A percentile compares a stretch with the other conserved stretches of the same genome.
Conservation (phyloP, 2,329 filamentous ascomycete species). For the Aspergillus sp. region DNA sequence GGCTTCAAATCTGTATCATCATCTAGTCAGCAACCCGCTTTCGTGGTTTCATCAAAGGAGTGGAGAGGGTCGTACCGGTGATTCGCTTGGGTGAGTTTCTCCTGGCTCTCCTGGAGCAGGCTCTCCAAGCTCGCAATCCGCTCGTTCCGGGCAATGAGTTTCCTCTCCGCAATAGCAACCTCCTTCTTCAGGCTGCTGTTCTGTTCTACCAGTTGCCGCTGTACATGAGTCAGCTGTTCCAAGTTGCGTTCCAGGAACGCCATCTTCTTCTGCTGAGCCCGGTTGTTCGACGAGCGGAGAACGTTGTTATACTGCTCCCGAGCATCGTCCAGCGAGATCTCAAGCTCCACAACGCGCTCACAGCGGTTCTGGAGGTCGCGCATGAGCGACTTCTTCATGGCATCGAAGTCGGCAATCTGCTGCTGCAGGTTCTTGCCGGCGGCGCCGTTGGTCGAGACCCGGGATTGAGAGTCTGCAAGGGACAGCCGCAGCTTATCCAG, state of each 20-base stretch:
- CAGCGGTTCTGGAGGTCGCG: slow-evolving; percentile 97
- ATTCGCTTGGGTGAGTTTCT: slow-evolving; percentile 95
- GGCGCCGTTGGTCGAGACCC: slow-evolving; percentile 60
- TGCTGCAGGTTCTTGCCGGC: slow-evolving; percentile 83
- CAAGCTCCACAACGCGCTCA: slow-evolving; percentile 95
- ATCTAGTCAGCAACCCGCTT: slow-evolving; percentile 9
- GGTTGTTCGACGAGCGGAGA: slow-evolving; percentile 92
- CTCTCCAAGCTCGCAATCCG: slow-evolving; percentile 92
- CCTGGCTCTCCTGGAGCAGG: slow-evolving; percentile 92
- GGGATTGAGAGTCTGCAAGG: slow-evolving; percentile 67
- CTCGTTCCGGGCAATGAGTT: slow-evolving; percentile 94
- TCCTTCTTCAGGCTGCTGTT: slow-evolving; percentile 98
- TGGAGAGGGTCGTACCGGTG: slow-evolving; percentile 71
- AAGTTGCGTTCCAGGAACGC: slow-evolving; percentile 97
- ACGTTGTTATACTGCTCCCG: slow-evolving; percentile 99
- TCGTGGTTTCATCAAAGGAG: slow-evolving; percentile 1
- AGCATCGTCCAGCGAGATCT: slow-evolving; percentile 96
- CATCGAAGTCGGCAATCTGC: slow-evolving; percentile 97
- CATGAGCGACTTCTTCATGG: slow-evolving; percentile 99
- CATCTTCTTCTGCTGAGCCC: slow-evolving; percentile 99
- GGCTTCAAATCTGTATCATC: slow-evolving; percentile 76
- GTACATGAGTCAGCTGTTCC: slow-evolving; percentile 95
- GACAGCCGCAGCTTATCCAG: slow-evolving; percentile 77
- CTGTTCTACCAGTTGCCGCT: slow-evolving; percentile 96
- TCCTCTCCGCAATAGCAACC: slow-evolving; percentile 96